Base-by-base conservation (phyloP, 768 basidiomycete species). In the Obba rivulosa region DNA sequence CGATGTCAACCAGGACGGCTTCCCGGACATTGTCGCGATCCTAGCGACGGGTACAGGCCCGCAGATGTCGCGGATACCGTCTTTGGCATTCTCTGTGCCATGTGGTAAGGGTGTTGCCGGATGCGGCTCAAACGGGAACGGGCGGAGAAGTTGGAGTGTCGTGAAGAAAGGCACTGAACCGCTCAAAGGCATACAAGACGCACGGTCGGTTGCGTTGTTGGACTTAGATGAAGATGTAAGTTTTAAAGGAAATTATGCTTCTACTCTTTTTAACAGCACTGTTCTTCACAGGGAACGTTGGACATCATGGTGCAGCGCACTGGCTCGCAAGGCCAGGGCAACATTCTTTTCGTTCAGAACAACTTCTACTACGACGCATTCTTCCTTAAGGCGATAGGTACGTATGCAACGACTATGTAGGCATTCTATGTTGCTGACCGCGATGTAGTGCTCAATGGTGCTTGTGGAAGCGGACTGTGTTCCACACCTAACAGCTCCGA, bases 311-410 rank as follows among this genome's bases (percentile, higher is more conserved):
- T 98, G 0, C 93, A 95, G 60, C 71, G 96, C 36, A 81, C 83
- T 0, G 92, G 92, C 2, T 68, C 69, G 3, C 79, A 81, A 44
- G 77, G 78, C 2, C 69, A 68, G 38, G 85, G 85, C 13, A 80
- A 76, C 35, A 68, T 90, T 16, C 60, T 80, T 4, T 95, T 99
- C 61, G 72, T 99, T 41, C 92, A 95, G 68, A 99, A 99, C 61
- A 98, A 97, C 65, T 90, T 94, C 60, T 98, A 95, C 60, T 93
- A 93, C 61, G 96, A 99, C 55, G 95, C 96, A 0, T 99, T 99
- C 73, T 99, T 98, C 79, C 74, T 98, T 45, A 97, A 97, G 62
- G 92, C 96, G 2, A 88, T 93, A 37, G 86, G 94, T 95, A 37
- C 38, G 81, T 67, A 20, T 9, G 45, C 35, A 34, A 28, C 20